Base-by-base conservation (phyloP, 1,284 basidiomycete species). In the Trichosporon sp. region DNA sequence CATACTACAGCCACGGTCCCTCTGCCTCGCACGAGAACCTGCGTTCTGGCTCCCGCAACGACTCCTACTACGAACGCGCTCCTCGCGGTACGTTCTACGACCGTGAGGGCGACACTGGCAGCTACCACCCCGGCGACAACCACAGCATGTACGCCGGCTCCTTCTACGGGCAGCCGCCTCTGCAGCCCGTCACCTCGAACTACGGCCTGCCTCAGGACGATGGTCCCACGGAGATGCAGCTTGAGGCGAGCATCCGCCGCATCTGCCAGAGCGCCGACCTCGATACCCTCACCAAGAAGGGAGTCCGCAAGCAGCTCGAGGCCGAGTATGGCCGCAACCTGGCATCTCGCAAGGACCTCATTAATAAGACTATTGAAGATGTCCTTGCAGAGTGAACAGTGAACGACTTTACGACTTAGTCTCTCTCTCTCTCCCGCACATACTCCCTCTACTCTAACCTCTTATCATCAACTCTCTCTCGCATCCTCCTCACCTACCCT, bases 281-380 rank as follows among this genome's bases (percentile, higher is more conserved):
- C 61, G 92, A 92, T 74, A 87, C 86, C 21, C 85, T 95, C 63
- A 95, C 93, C 58, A 96, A 96, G 83, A 87, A 92, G 70, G 89
- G 89, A 70, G 88, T 97, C 61, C 85, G 94, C 57, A 84, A 87
- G 65, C 86, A 88, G 73, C 82, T 97, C 58, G 91, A 95, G 79
- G 86, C 87, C 64, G 85, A 85, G 69, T 94, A 88, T 73, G 87
- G 87, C 29, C 86, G 75, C 23, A 74, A 70, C 27, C 70, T 83
- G 44, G 68, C 68, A 2, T 61, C 67, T 14, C 73, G 78, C 65
- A 83, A 82, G 70, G 81, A 80, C 46, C 65, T 70, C 37, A 82
- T 83, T 65, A 82, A 82, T 65, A 71, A 71, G 59, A 74, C 78
- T 59, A 81, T 82, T 34, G 81, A 81, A 68, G 65, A 60, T 36